Evolutionary conservation across 805 yeast genomes (phyloP).

Genomic region (Barnettozyma vustinii): DNA sequence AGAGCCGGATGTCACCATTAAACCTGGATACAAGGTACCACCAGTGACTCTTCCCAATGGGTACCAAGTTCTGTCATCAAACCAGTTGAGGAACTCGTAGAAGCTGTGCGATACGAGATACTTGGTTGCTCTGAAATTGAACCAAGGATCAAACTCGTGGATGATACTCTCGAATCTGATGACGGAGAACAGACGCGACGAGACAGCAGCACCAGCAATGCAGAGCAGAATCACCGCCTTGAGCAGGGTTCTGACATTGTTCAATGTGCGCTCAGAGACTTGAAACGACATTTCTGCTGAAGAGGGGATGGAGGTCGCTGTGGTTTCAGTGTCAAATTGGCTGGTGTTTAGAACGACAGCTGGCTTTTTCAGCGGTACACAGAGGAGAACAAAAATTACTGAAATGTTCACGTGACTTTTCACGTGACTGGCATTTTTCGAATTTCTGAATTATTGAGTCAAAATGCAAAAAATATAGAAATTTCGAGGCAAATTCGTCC

Average conservation of each 20-base stretch:
- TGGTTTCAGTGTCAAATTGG: background rate
- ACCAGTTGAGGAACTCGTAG: conserved; percentile 94
- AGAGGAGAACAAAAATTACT: too few species aligned
- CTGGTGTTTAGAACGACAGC: background rate
- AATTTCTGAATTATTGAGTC: background rate
- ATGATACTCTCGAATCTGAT: conserved; percentile 93
- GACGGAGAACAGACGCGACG: conserved; percentile 92
- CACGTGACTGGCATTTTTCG: background rate
- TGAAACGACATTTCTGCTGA: conserved; percentile 1
- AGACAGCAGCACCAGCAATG: conserved; percentile 86
- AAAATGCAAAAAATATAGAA: background rate
- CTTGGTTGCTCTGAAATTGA: conserved; percentile 94
- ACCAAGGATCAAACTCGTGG: conserved; percentile 98
- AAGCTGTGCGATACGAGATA: conserved; percentile 78
- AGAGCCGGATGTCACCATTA: conserved; percentile 95
- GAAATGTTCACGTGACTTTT: background rate
- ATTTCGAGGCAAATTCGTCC: background rate
- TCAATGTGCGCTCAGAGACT: conserved; percentile 18
- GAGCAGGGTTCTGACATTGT: conserved; percentile 28
- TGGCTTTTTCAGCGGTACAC: background rate
- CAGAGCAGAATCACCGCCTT: conserved; percentile 64
- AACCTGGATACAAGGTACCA: conserved; percentile 95
- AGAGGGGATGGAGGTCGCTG: background rate
- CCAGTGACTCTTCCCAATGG: conserved; percentile 99
- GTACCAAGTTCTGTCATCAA: conserved; percentile 98